A percentile compares a stretch with the other conserved stretches of the same genome.
These are phyloP conservation scores for Capronia coronata DNA, from an alignment of 2,329 filamentous ascomycete genomes.

Conservation along the genomic window DNA sequence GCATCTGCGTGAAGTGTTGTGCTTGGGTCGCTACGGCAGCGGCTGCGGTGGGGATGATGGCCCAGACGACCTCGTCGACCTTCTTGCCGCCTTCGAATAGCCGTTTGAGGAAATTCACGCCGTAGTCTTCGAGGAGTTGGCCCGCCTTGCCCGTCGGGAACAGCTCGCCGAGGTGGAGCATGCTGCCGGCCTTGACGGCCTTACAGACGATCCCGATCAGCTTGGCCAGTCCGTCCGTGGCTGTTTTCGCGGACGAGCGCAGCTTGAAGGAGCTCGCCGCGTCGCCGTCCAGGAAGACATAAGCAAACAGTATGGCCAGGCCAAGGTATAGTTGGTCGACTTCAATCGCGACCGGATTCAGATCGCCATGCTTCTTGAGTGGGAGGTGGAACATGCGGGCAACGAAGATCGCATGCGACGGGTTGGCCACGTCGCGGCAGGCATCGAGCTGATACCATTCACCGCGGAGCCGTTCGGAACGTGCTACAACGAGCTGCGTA, in stretches of 20 bases:
- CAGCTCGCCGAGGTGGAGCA: slow-evolving; percentile 34
- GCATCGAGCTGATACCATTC: slow-evolving; percentile 32
- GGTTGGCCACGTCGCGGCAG: slow-evolving; percentile 30
- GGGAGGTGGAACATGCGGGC: slow-evolving; percentile 31
- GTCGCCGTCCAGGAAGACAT: slow-evolving; percentile 31
- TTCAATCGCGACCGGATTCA: slow-evolving; percentile 25
- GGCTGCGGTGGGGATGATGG: slow-evolving; percentile 52
- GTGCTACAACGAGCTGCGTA: slow-evolving; percentile 30
- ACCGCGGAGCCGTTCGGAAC: slow-evolving; percentile 31
- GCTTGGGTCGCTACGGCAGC: slow-evolving; percentile 53
- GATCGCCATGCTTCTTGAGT: slow-evolving; percentile 25
- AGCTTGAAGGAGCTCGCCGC: slow-evolving; percentile 28
- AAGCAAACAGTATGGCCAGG: slow-evolving; percentile 29
- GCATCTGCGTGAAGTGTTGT: slow-evolving; percentile 51
- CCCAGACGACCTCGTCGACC: slow-evolving; percentile 49
- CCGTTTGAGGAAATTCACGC: slow-evolving; percentile 50
- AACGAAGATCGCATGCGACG: slow-evolving; percentile 31
- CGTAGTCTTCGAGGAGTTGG: slow-evolving; percentile 45
- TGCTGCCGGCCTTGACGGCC: slow-evolving; percentile 32
- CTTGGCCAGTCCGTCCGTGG: slow-evolving; percentile 23
- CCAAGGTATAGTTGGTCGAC: slow-evolving; percentile 29
- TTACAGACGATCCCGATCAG: slow-evolving; percentile 27
- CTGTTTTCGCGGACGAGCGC: slow-evolving; percentile 21
- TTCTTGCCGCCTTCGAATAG: slow-evolving; percentile 44
- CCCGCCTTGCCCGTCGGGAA: slow-evolving; percentile 24